phyloP scores from a whole-genome alignment of 352 stramenopile genomes.

The Globisporangium paddicum region DNA sequence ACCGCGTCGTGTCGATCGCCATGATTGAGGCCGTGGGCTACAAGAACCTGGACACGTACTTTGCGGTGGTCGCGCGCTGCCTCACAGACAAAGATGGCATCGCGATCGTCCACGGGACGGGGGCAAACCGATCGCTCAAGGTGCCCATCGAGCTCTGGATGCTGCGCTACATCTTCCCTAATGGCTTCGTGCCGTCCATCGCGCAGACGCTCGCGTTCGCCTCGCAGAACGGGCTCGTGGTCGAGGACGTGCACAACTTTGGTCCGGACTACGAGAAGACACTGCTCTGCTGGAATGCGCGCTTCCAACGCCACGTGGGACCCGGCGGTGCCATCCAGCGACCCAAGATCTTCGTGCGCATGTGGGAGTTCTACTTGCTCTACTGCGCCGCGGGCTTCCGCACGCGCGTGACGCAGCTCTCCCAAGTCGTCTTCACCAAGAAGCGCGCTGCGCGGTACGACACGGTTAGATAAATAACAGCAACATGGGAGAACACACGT shows the following conservation, averaged over 20 bases:
- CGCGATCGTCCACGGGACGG: conserved; percentile 73
- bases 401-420: conserved; percentile 74
- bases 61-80: conserved; percentile 68
- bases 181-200: conserved; percentile 79
- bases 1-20: conserved; percentile 80
- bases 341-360: conserved; percentile 71
- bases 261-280: conserved; percentile 86
- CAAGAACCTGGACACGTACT: conserved; percentile 85
- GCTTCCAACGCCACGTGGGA: conserved; percentile 67
- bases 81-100: conserved; percentile 68
- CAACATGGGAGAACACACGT: neutral
- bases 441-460: conserved; percentile 71
- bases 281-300: conserved; percentile 78
- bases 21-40: conserved; percentile 87
- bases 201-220: conserved; percentile 65
- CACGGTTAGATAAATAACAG: conserved; percentile 42
- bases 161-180: conserved; percentile 89
- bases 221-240: conserved; percentile 58
- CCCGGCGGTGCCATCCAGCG: conserved; percentile 66
- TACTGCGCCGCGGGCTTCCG: conserved; percentile 87
- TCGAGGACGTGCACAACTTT: conserved; percentile 82
- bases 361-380: conserved; percentile 87
- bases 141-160: conserved; percentile 79
- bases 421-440: conserved; percentile 81
- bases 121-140: conserved; percentile 75